phyloP scores from a whole-genome alignment of 2,329 filamentous ascomycete genomes.

The Nannizziopsis barbatae region DNA sequence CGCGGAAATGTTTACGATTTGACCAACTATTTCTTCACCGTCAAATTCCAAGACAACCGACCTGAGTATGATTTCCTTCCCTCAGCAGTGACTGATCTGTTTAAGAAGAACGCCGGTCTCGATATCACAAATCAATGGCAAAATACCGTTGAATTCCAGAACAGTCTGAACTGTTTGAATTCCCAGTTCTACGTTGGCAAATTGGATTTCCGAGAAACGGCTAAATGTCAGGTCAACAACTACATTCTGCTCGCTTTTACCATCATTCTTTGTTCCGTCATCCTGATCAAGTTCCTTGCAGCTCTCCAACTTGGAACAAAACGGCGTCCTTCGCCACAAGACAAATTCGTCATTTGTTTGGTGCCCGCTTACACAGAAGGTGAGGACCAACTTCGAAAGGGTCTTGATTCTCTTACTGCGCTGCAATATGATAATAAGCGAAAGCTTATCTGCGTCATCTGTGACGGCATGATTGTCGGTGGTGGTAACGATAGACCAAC shows the following conservation, averaged over 20 bases:
- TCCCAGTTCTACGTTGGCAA: slow-evolving; percentile 74
- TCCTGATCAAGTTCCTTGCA: slow-evolving; percentile 78
- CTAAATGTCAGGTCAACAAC: slow-evolving; percentile 77
- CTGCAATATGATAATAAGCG: slow-evolving; percentile 97
- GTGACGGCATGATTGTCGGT: slow-evolving; percentile 93
- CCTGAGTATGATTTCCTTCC: slow-evolving; percentile 62
- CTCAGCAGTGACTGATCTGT: slow-evolving; percentile 51
- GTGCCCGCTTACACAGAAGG: slow-evolving; percentile 97
- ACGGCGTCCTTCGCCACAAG: slow-evolving; percentile 74
- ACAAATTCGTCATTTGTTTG: slow-evolving; percentile 98
- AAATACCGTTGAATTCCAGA: slow-evolving; percentile 40
- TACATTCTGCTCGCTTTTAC: slow-evolving; percentile 81
- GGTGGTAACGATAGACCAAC: slow-evolving; percentile 92
- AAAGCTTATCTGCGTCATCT: slow-evolving; percentile 92
- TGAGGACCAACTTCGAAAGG: slow-evolving; percentile 86
- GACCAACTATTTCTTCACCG: slow-evolving; percentile 79
- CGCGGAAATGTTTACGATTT: slow-evolving; percentile 72
- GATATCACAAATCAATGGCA: slow-evolving; percentile 63
- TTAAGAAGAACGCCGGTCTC: slow-evolving; percentile 64
- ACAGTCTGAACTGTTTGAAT: slow-evolving; percentile 69
- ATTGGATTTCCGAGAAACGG: slow-evolving; percentile 66
- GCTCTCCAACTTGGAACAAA: slow-evolving; percentile 91
- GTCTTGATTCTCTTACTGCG: slow-evolving; percentile 84
- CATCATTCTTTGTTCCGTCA: slow-evolving; percentile 68
- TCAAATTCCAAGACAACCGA: slow-evolving; percentile 46